Percentiles rank a stretch among this genome's conserved stretches.
Evolutionary conservation across 495 filamentous ascomycete species (phyloP).

Genomic region (Aspergillus cristatus): DNA sequence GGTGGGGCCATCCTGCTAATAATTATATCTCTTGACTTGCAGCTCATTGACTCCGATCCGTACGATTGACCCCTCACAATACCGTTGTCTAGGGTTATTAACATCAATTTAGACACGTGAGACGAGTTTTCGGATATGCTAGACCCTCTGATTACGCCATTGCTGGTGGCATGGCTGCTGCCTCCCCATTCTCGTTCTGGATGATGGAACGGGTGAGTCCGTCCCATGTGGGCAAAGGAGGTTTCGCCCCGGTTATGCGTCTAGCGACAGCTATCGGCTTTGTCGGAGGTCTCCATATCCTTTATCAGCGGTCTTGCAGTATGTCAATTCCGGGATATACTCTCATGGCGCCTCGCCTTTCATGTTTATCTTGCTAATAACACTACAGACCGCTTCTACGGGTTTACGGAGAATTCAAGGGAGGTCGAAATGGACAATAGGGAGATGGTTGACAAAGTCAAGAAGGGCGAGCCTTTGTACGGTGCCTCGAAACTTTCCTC

Average conservation of each 20-base stretch:
- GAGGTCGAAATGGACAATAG: conserved; percentile 94
- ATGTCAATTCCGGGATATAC: conserved; percentile 15
- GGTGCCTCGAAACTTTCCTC: conserved; percentile 66
- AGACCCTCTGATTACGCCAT: conserved; percentile 70
- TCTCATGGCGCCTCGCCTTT: background rate
- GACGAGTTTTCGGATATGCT: conserved; percentile 78
- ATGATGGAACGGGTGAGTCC: conserved; percentile 75
- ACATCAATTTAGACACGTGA: conserved; percentile 64
- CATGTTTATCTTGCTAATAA: conserved; percentile 9
- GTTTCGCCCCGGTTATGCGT: conserved; percentile 75
- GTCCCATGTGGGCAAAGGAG: conserved; percentile 68
- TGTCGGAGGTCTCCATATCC: conserved; percentile 65
- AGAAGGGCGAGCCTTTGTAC: conserved; percentile 85
- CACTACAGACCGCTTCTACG: conserved; percentile 68
- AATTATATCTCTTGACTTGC: conserved; percentile 12
- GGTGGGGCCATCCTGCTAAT: conserved; percentile 15
- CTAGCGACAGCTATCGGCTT: conserved; percentile 60
- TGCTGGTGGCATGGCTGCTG: conserved; percentile 53
- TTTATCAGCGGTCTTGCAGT: conserved; percentile 67
- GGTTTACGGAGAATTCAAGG: conserved; percentile 79
- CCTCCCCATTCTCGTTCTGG: conserved; percentile 63
- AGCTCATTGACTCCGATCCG: conserved; percentile 99
- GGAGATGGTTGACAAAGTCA: conserved; percentile 95
- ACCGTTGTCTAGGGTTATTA: conserved; percentile 11
- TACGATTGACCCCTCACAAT: conserved; percentile 41